Conservation (phyloP, 169 alveolate genomes). For the Eimeria praecox region DNA sequence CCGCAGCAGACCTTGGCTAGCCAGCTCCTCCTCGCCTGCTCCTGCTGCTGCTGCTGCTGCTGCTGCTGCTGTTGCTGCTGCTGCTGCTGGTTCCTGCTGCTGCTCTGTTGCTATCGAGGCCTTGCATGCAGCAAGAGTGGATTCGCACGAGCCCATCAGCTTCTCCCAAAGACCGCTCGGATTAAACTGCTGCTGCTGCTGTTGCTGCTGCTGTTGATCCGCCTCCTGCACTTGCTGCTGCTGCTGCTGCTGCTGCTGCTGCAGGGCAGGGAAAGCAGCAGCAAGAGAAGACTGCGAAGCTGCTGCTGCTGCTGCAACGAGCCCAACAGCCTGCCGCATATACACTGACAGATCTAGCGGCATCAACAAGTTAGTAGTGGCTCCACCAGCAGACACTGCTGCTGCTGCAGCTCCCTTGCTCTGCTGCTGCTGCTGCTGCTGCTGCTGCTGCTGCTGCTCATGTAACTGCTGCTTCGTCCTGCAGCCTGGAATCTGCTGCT, state of each 20-base stretch:
- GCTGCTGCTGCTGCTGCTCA: constrained; percentile 41
- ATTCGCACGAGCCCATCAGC: constrained; percentile 4
- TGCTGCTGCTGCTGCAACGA: constrained; percentile 44
- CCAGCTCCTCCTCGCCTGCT: constrained; percentile 16
- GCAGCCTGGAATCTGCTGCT: not conserved
- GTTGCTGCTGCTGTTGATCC: constrained; percentile 5
- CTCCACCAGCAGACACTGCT: not conserved
- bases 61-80: constrained; percentile 56
- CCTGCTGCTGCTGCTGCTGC: constrained; percentile 37
- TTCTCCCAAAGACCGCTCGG: not conserved
- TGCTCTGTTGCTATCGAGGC: constrained; percentile 7
- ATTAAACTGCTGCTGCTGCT: not conserved
- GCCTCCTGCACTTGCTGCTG: not conserved
- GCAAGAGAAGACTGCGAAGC: constrained; percentile 3
- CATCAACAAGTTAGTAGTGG: not conserved
- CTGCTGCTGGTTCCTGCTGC: constrained; percentile 3
- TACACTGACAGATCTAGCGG: not conserved
- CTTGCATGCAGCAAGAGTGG: constrained; percentile 35
- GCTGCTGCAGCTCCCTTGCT: not conserved
- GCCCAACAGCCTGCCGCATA: constrained; percentile 33
- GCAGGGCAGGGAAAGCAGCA: constrained; percentile 26
- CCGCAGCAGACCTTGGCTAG: not conserved
- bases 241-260: constrained; percentile 36
- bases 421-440: constrained; percentile 44
- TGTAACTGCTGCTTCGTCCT: constrained; percentile 3